Evolutionary conservation across 768 basidiomycete genomes (phyloP), one percentile per base, ranked within the genome.

Genomic region (Paxillus involutus): DNA sequence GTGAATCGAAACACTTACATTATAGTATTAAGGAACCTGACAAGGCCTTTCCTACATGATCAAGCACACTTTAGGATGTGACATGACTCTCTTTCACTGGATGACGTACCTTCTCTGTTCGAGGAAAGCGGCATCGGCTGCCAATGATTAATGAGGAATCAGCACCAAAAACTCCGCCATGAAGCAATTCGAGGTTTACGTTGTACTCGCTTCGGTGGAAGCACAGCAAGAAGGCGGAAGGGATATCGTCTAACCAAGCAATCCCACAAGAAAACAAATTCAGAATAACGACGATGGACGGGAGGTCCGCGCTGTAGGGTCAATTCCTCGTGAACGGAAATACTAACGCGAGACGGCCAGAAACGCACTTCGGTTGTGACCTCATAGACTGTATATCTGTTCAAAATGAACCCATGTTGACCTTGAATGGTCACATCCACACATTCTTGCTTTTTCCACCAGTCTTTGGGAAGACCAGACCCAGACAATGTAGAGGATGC

Each of bases 191-290:
- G 30, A 40, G 19, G 77, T 91, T 76, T 62, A 93, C 92, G 85
- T 70, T 91, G 91, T 57, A 98, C 79, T 44, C 94, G 82, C 71
- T 98, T 98, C 0, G 97, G 97, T 14, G 97, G 97, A 30, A 98
- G 73, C 3, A 83, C 74, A 16, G 91, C 86, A 59, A 98, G 80
- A 24, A 98, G 75, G 44, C 97, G 85, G 81, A 98, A 98, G 1
- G 97, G 95, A 74, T 98, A 98, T 50, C 94, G 82, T 59, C 86
- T 83, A 48, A 83, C 70, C 42, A 99, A 77, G 58, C 85, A 88
- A 58, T 98, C 94, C 83, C 91, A 89, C 26, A 98, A 75, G 70
- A 89, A 94, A 10, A 80, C 81, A 68, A 98, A 99, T 68, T 99
- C 97, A 7, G 91, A 93, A 69, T 98, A 99, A 53, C 97, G 82